Base-by-base conservation (phyloP, 805 yeast genomes). In the Starmerella vaccinii region DNA sequence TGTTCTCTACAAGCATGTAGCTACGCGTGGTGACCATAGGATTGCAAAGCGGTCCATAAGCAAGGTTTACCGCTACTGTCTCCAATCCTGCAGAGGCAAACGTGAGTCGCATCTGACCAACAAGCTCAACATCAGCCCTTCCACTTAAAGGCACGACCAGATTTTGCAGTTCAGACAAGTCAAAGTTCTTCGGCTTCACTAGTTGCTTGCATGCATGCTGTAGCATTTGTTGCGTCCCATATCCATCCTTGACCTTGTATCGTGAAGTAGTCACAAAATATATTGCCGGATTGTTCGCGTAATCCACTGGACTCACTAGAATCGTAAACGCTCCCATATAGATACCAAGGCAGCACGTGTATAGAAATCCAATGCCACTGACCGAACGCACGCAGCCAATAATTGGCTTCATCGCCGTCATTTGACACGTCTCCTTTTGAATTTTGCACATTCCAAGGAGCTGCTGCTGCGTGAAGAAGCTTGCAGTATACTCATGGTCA, bases 361-460 rank as follows among this genome's bases (percentile, higher is more conserved):
- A 90, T 24, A 92, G 68, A 63, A 92, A 89, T 0, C 99, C 99
- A 24, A 90, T 65, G 0, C 97, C 97, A 2, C 76, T 68, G 1
- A 86, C 77, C 58, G 89, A 90, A 40, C 94, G 77, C 8, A 86
- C 94, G 65, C 95, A 81, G 0, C 95, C 95, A 38, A 90, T 72
- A 6, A 92, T 71, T 0, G 96, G 82, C 37, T 78, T 76, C 30
- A 76, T 74, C 35, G 84, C 76, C 13, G 81, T 74, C 67, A 92
- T 72, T 54, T 86, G 90, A 61, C 95, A 85, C 0, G 97, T 90
- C 63, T 90, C 97, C 59, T 92, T 90, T 61, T 87, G 75, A 19
- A 85, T 84, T 60, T 89, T 87, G 66, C 97, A 88, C 65, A 85
- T 76, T 2, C 86, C 82, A 58, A 89, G 66, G 12, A 92, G 69